These are phyloP conservation scores for Pleurostoma richardsiae DNA, from an alignment of 2,329 filamentous ascomycete genomes.

Conservation along the genomic window DNA sequence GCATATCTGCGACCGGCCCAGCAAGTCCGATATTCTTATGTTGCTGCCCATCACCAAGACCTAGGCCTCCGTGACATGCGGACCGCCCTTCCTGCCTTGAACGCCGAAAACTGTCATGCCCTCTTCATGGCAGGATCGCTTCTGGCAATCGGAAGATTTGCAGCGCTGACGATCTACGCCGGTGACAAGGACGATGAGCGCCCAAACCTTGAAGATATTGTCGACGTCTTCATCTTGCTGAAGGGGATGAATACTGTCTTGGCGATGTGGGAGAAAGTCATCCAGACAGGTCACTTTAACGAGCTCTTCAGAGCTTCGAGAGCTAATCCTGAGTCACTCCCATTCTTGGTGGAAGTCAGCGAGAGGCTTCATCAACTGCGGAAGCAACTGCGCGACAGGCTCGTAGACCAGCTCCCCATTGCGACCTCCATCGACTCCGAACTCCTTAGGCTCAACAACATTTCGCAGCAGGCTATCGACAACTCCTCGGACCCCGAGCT, in stretches of 20 bases:
- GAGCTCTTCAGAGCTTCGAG: conserved; percentile 11
- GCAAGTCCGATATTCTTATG: conserved; percentile 14
- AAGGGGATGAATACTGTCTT: conserved; percentile 24
- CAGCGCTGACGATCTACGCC: conserved; percentile 14
- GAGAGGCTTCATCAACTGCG: conserved; percentile 2
- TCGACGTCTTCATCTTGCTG: conserved; percentile 23
- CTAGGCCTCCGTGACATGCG: conserved; percentile 23
- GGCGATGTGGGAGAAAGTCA: conserved; percentile 13
- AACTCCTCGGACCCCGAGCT: conserved; percentile 13
- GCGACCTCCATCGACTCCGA: not conserved
- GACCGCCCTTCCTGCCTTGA: conserved; percentile 15
- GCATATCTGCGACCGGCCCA: conserved; percentile 18
- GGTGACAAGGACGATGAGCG: conserved; percentile 5
- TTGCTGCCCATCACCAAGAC: conserved; percentile 25
- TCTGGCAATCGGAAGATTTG: conserved; percentile 23
- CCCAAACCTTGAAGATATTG: conserved; percentile 20
- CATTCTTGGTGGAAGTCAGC: not conserved
- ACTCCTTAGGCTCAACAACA: too few relatives aligned
- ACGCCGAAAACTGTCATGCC: conserved; percentile 22
- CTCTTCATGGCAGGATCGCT: conserved; percentile 25
- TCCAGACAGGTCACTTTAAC: conserved; percentile 13
- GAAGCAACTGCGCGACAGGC: conserved; percentile 6
- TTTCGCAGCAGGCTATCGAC: not conserved
- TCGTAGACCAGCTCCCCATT: conserved; percentile 1
- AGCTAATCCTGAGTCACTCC: not conserved